phyloP scores from a whole-genome alignment of 2,329 filamentous ascomycete species.

The Cladosporium sp. region DNA sequence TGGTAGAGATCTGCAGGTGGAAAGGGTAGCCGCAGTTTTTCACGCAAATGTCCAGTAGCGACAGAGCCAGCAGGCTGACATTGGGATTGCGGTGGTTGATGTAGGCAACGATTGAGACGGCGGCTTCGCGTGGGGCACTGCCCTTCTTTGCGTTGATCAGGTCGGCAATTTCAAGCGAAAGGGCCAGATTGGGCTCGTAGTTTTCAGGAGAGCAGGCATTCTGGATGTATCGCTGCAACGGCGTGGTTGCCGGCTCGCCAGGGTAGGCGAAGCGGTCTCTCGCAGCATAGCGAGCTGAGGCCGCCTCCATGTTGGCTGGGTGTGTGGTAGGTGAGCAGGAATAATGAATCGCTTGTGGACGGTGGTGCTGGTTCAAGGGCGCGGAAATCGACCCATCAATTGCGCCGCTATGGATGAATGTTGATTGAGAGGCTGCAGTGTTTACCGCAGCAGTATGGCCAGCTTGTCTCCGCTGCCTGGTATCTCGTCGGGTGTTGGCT shows the following conservation, averaged over 20 bases:
- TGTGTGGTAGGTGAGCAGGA: background rate
- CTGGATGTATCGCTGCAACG: conserved; percentile 91
- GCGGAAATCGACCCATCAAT: background rate
- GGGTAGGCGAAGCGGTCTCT: conserved; percentile 88
- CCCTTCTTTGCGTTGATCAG: conserved; percentile 97
- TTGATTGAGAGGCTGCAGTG: background rate
- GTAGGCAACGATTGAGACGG: conserved; percentile 85
- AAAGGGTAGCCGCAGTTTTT: conserved; percentile 99
- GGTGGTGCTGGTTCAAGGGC: background rate
- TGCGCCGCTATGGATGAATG: background rate
- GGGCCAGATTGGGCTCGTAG: conserved; percentile 93
- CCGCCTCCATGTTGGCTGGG: conserved; percentile 67
- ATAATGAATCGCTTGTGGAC: background rate
- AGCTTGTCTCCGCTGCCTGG: conserved; percentile 2
- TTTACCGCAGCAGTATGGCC: background rate
- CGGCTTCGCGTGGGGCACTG: conserved; percentile 88
- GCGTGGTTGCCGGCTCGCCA: conserved; percentile 72
- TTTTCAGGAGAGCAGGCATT: conserved; percentile 96
- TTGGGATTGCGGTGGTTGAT: conserved; percentile 97
- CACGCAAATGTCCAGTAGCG: conserved; percentile 93
- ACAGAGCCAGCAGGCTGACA: conserved; percentile 82
- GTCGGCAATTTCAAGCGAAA: conserved; percentile 95
- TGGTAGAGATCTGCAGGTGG: conserved; percentile 96
- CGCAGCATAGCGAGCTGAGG: conserved; percentile 89
- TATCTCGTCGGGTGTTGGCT: background rate